A percentile compares a stretch with the other conserved stretches of the same genome.
Conservation (phyloP, 768 basidiomycete genomes). For the Trametes villosa region DNA sequence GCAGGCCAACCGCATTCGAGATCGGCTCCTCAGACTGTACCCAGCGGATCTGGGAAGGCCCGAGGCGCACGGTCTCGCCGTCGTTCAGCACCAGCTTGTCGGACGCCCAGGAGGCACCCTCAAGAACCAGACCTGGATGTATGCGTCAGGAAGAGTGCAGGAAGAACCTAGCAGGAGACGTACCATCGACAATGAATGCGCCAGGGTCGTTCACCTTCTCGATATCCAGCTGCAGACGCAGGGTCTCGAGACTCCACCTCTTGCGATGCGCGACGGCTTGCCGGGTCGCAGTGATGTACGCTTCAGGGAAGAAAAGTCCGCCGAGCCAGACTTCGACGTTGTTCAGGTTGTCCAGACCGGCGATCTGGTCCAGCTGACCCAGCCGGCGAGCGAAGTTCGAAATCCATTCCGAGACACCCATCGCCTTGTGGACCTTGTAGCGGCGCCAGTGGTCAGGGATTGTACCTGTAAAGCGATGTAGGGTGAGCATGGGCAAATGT, state of each 20-base stretch:
- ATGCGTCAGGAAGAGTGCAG: constrained; percentile 11
- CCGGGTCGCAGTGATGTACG: constrained; percentile 93
- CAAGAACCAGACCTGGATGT: constrained; percentile 74
- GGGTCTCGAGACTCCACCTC: constrained; percentile 90
- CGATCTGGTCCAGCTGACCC: constrained; percentile 79
- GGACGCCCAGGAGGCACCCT: constrained; percentile 80
- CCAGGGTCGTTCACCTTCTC: constrained; percentile 77
- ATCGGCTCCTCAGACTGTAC: constrained; percentile 54
- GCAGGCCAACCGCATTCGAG: constrained; percentile 69
- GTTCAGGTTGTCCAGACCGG: constrained; percentile 61
- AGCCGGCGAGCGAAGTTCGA: constrained; percentile 80
- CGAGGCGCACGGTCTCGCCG: constrained; percentile 77
- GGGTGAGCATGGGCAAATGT: background rate
- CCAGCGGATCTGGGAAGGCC: constrained; percentile 88
- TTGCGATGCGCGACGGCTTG: constrained; percentile 95
- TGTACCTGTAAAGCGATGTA: constrained; percentile 54
- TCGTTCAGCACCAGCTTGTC: constrained; percentile 81
- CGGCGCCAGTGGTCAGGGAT: constrained; percentile 87
- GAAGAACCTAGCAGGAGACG: constrained; percentile 33
- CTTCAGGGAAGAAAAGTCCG: constrained; percentile 94
- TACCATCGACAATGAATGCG: constrained; percentile 89
- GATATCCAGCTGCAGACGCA: constrained; percentile 79
- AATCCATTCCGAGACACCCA: constrained; percentile 87
- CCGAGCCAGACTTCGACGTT: constrained; percentile 90
- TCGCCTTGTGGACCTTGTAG: constrained; percentile 84